Base-by-base conservation (phyloP, 768 basidiomycete genomes). In the Leucosporidium creatinivorum region DNA sequence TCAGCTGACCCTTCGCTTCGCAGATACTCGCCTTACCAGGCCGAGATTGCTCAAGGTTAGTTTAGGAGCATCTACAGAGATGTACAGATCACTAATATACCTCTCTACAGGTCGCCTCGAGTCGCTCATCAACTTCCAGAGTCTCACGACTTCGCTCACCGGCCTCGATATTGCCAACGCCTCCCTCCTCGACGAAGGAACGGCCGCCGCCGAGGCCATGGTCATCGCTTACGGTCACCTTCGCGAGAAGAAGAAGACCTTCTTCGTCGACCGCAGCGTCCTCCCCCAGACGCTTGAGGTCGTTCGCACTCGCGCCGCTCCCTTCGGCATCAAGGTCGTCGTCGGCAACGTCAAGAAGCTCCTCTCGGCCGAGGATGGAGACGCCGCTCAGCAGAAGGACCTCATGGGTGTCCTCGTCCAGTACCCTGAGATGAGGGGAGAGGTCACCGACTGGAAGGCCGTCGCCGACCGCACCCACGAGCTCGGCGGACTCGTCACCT, bases 21-120 rank as follows among this genome's bases (percentile, higher is more conserved):
- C 39, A 44, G 39, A 44, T 76, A 75, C 67, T 68, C 68, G 6
- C 75, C 74, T 4, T 75, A 75, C 61, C 73, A 69, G 75, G 93
- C 94, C 1, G 94, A 99, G 82, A 89, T 98, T 78, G 87, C 94
- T n/a, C 94, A 99, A 85, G 94, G 91, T 89, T 74, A 30, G 80
- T 73, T 44, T 18, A 50, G 5, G 25, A 19, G 31, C 33, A 58
- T 13, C 26, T 19, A n/a, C 4, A 0, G 17, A 13, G 10, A 10
- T 18, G 28, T 13, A 30, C 44, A 26, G 58, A 30, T 23, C 17
- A 55, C 8, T 30, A 9, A 23, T 6, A 23, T 15, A 1, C 25
- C 4, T 3, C 33, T 6, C 55, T 33, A n/a, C 75, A 92, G 91
- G 93, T 50, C 94, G 94, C 61, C 84, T 99, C 58, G 94, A 99